These are phyloP conservation scores for Aegilops longissima DNA, from an alignment of 176 grass and related monocot species.

Conservation along the genomic window DNA sequence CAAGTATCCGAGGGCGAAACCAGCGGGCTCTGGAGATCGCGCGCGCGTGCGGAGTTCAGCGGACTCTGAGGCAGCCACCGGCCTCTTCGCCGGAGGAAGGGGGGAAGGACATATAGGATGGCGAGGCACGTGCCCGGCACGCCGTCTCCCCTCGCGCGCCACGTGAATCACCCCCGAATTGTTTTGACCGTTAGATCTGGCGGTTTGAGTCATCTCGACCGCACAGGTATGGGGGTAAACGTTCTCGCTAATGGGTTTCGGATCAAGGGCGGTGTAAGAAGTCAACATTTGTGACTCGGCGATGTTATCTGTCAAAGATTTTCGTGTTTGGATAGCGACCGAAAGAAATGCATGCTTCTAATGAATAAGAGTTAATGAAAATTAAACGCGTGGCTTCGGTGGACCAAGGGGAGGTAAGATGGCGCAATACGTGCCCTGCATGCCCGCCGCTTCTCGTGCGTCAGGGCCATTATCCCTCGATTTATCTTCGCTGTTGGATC, in stretches of 20 bases:
- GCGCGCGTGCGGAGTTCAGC: not conserved
- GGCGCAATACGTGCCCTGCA: no score
- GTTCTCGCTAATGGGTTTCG: not conserved
- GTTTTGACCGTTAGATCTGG: constrained; percentile 1
- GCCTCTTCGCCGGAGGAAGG: constrained; percentile 20
- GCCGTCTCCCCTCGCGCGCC: not conserved
- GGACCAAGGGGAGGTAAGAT: no score
- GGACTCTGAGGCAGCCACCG: constrained; percentile 10
- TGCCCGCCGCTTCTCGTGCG: no score
- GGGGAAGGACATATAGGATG: constrained; percentile 20
- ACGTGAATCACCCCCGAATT: not conserved
- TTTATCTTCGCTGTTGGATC: no score
- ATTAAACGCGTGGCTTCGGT: no score
- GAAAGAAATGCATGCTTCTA: not conserved
- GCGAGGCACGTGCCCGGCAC: constrained; percentile 31
- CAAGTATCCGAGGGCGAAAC: constrained; percentile 1
- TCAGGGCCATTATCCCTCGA: no score
- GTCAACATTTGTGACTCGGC: not conserved
- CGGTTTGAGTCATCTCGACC: not conserved
- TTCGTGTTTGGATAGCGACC: not conserved
- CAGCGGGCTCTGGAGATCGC: not conserved
- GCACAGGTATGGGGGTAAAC: not conserved
- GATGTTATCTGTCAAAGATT: not conserved
- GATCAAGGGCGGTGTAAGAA: not conserved
- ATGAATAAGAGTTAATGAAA: not conserved